Conservation (phyloP, 495 filamentous ascomycete species). For the Aspergillus coremiiformis region DNA sequence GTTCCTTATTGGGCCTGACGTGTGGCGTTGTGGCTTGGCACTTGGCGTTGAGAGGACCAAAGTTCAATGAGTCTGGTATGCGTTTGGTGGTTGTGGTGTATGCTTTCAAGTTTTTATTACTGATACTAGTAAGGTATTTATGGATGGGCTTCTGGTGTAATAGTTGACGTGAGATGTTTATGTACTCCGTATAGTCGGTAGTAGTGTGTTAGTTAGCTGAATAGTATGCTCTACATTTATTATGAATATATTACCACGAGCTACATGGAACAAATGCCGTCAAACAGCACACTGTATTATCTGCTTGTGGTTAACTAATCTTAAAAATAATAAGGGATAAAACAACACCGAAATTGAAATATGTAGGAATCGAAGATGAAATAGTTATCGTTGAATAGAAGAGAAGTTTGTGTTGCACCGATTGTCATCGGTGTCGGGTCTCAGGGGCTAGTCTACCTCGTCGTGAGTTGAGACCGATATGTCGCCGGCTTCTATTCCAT, state of each 20-base stretch:
- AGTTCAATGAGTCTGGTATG: too few species aligned
- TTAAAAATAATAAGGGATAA: not conserved
- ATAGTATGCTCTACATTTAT: not conserved
- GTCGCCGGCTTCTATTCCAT: not conserved
- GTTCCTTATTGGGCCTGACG: conserved; percentile 7
- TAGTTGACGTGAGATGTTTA: too few species aligned
- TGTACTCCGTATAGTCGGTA: too few species aligned
- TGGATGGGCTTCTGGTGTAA: not conserved
- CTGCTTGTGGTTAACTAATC: not conserved
- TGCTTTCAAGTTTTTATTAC: not conserved
- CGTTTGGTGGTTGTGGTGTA: too few species aligned
- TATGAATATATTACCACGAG: too few species aligned
- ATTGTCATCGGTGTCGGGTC: not conserved
- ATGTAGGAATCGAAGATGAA: not conserved
- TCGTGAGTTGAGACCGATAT: not conserved
- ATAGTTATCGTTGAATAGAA: conserved; percentile 1
- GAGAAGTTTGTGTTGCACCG: not conserved
- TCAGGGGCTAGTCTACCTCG: not conserved
- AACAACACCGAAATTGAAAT: not conserved
- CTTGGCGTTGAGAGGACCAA: conserved; percentile 5
- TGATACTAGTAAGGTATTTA: not conserved
- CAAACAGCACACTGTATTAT: not conserved
- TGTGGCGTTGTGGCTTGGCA: conserved; percentile 26
- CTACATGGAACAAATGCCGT: too few species aligned
- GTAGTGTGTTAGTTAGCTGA: too few species aligned